A percentile compares a stretch with the other conserved stretches of the same genome.
These are phyloP conservation scores for Cyclotella baltica DNA, from an alignment of 108 stramenopile genomes.

Conservation along the genomic window DNA sequence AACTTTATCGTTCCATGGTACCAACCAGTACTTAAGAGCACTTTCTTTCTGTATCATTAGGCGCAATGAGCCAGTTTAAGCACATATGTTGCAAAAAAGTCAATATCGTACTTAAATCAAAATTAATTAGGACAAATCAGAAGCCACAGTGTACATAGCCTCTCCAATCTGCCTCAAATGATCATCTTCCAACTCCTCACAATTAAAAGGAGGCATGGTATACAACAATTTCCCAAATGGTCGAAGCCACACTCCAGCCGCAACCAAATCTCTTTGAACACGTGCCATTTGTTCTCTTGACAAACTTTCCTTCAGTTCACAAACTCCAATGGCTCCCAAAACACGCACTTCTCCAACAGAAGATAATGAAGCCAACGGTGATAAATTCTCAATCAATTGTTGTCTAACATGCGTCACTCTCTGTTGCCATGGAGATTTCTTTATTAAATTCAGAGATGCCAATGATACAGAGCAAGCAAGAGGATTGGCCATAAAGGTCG, in stretches of 20 bases:
- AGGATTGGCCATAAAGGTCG: slow-evolving; percentile 90
- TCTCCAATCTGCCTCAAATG: slow-evolving; percentile 61
- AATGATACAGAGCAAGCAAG: slow-evolving; percentile 80
- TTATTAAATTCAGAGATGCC: slow-evolving; percentile 66
- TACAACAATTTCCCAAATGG: slow-evolving; percentile 88
- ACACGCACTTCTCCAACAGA: slow-evolving; percentile 85
- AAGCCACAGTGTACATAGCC: slow-evolving; percentile 53
- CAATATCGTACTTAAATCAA: no score
- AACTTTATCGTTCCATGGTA: no score
- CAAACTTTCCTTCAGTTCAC: slow-evolving; percentile 78
- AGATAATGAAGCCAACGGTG: slow-evolving; percentile 56
- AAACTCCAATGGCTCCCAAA: slow-evolving; percentile 88
- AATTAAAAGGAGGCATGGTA: slow-evolving; percentile 87
- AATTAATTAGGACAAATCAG: no score
- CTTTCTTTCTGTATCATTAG: no score
- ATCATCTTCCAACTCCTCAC: slow-evolving; percentile 47
- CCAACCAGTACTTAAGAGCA: no score
- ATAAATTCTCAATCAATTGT: slow-evolving; percentile 55
- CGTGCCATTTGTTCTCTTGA: slow-evolving; percentile 56
- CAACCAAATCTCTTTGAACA: slow-evolving; percentile 66
- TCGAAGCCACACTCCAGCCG: slow-evolving; percentile 82
- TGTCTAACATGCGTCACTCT: slow-evolving; percentile 64
- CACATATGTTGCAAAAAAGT: no score
- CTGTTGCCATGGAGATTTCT: slow-evolving; percentile 57
- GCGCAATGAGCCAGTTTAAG: no score